Percentiles rank a stretch among this genome's conserved stretches.
phyloP scores from a whole-genome alignment of 371 early-diverging fungal species.

The Apophysomyces ossiformis region DNA sequence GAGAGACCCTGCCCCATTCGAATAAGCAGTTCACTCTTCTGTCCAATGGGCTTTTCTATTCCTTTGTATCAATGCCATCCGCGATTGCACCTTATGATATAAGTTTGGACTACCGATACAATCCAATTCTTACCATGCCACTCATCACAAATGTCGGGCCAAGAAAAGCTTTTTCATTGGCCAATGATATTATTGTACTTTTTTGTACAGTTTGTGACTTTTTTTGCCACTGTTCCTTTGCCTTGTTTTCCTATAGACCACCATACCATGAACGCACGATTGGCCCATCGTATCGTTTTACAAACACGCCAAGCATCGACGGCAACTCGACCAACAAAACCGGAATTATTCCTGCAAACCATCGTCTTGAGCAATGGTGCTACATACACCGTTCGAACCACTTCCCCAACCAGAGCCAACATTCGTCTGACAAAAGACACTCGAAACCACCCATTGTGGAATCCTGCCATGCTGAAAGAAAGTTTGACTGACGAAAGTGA shows the following conservation, averaged over 20 bases:
- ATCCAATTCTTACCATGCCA: too few relatives aligned
- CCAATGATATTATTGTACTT: too few relatives aligned
- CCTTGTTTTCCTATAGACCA: neutral
- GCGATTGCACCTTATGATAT: too few relatives aligned
- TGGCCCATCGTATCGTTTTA: neutral
- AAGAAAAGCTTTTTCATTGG: too few relatives aligned
- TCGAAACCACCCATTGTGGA: constrained; percentile 94
- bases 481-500: constrained; percentile 71
- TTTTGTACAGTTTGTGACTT: too few relatives aligned
- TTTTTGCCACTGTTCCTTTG: neutral
- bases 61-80: too few relatives aligned
- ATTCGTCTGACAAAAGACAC: constrained; percentile 91
- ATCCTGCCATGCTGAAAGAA: constrained; percentile 67
- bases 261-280: constrained; percentile 1
- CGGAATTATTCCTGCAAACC: constrained; percentile 81
- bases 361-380: constrained; percentile 91
- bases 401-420: constrained; percentile 79
- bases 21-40: too few relatives aligned
- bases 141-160: too few relatives aligned
- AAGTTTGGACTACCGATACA: too few relatives aligned
- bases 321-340: constrained; percentile 29
- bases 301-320: constrained; percentile 9
- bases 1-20: too few relatives aligned
- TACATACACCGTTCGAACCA: constrained; percentile 81
- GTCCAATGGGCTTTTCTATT: too few relatives aligned